Evolutionary conservation across 768 basidiomycete genomes (phyloP).

Genomic region (Asterophora parasitica): DNA sequence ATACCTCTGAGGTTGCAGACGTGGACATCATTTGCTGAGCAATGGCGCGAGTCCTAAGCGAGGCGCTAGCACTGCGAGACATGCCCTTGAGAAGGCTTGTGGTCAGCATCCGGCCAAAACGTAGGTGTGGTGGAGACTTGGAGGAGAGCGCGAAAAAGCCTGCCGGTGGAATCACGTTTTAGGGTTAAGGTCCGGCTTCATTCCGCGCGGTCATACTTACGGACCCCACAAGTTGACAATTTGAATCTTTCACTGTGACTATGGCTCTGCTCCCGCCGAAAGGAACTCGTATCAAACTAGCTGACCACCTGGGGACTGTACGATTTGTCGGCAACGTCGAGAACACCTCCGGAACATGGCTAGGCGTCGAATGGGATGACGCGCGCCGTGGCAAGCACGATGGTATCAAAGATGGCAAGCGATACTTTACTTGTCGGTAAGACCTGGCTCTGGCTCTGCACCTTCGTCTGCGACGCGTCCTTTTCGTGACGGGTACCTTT

Average conservation of each 20-base stretch:
- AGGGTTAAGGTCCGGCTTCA: constrained; percentile 28
- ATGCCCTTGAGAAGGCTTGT: constrained; percentile 31
- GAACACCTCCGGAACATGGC: constrained; percentile 67
- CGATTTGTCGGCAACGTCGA: constrained; percentile 63
- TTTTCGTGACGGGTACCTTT: constrained; percentile 12
- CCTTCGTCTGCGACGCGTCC: constrained; percentile 10
- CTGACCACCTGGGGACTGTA: constrained; percentile 62
- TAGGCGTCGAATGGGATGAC: constrained; percentile 99
- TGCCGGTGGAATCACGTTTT: constrained; percentile 10
- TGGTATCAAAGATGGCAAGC: constrained; percentile 70
- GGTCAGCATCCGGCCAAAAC: constrained; percentile 14
- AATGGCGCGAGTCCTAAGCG: constrained; percentile 40
- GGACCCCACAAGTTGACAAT: too few species aligned
- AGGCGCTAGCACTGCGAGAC: constrained; percentile 34
- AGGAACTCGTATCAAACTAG: constrained; percentile 52
- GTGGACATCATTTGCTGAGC: constrained; percentile 46
- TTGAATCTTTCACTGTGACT: neutral
- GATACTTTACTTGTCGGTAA: constrained; percentile 79
- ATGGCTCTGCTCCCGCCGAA: constrained; percentile 1
- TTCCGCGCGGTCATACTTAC: neutral
- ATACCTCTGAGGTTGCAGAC: constrained; percentile 31
- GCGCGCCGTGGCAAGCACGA: constrained; percentile 80
- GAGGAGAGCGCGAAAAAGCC: constrained; percentile 8
- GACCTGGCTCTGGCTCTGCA: constrained; percentile 18
- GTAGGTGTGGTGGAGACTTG: neutral